Evolutionary conservation across 768 basidiomycete genomes (phyloP).

Genomic region (Kwoniella europaea): DNA sequence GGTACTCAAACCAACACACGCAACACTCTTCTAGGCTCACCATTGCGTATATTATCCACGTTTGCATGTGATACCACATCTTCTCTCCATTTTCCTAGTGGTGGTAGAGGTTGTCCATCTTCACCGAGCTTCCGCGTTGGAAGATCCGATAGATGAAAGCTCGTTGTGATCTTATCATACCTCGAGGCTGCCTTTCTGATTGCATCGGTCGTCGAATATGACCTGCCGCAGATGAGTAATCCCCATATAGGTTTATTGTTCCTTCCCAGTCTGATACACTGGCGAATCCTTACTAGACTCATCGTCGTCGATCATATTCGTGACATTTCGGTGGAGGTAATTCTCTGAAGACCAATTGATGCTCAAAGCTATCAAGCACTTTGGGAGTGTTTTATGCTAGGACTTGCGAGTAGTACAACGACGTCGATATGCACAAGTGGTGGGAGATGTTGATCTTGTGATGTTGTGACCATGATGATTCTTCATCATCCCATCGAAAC

Average conservation of each 20-base stretch:
- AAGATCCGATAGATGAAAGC: conserved; percentile 5
- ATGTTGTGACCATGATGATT: not conserved
- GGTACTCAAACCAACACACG: too few species aligned
- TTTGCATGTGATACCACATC: not conserved
- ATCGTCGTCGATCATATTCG: not conserved
- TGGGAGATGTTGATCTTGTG: too few species aligned
- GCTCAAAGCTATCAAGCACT: not conserved
- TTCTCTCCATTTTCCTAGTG: conserved; percentile 12
- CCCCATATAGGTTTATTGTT: not conserved
- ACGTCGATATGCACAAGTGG: too few species aligned
- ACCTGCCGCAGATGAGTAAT: not conserved
- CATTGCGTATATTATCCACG: too few species aligned
- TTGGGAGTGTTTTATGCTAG: too few species aligned
- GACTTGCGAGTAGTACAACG: too few species aligned
- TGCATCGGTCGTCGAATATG: not conserved
- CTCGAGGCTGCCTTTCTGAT: not conserved
- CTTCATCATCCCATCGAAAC: too few species aligned
- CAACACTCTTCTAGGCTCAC: not conserved
- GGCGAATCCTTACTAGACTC: not conserved
- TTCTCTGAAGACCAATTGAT: not conserved
- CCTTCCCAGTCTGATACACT: not conserved
- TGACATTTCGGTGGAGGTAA: not conserved
- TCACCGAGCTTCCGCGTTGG: conserved; percentile 7
- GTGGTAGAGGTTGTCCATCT: conserved; percentile 8
- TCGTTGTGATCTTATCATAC: not conserved